Conservation (phyloP, 2,329 filamentous ascomycete genomes). For the Exophiala alcalophila region DNA sequence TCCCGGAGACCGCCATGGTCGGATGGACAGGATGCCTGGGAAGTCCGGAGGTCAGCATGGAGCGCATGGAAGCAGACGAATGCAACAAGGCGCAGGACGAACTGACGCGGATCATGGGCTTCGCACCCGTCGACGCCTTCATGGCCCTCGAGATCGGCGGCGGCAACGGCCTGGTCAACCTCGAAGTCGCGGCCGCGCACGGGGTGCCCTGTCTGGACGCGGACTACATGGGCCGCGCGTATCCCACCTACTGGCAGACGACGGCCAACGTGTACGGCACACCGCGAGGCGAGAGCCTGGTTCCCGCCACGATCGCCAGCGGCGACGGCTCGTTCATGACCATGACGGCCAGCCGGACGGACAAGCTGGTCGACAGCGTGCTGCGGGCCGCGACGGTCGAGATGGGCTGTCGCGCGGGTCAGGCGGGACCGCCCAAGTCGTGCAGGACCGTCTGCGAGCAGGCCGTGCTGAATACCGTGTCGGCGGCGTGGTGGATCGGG, state of each 20-base stretch:
- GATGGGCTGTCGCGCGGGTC: constrained; percentile 52
- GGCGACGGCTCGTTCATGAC: constrained; percentile 53
- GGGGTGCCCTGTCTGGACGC: constrained; percentile 43
- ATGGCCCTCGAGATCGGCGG: constrained; percentile 67
- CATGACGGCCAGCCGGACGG: constrained; percentile 33
- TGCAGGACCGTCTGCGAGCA: constrained; percentile 38
- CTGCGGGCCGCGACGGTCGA: constrained; percentile 53
- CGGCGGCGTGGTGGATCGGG: constrained; percentile 54
- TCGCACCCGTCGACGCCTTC: constrained; percentile 52
- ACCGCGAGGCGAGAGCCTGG: constrained; percentile 10
- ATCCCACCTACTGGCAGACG: constrained; percentile 21
- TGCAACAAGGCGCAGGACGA: constrained; percentile 43
- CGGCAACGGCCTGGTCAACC: constrained; percentile 61
- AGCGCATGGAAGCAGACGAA: constrained; percentile 59
- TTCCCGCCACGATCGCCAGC: constrained; percentile 37
- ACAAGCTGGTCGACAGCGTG: constrained; percentile 44
- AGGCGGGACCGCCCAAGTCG: constrained; percentile 41
- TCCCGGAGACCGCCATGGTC: constrained; percentile 51
- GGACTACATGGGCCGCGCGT: constrained; percentile 42
- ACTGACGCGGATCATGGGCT: constrained; percentile 52
- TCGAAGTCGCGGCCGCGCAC: constrained; percentile 49
- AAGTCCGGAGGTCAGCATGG: constrained; percentile 59
- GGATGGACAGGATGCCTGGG: constrained; percentile 44
- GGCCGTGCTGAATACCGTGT: constrained; percentile 43
- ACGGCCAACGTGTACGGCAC: constrained; percentile 23